Evolutionary conservation across 257 asterid genomes (phyloP).

Genomic region (Nicotiana otophora): DNA sequence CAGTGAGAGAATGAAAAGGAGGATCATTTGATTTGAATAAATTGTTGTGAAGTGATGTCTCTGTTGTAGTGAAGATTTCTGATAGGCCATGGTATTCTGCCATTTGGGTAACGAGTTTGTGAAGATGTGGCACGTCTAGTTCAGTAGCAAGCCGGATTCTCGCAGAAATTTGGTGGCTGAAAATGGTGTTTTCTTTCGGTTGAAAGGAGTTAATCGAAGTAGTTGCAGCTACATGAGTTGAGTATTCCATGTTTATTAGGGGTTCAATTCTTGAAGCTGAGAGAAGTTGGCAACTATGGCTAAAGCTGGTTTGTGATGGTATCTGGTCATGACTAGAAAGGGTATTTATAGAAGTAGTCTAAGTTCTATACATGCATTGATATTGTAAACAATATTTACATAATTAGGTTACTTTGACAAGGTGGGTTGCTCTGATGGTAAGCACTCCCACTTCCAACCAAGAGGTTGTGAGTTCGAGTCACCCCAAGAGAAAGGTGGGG

Average conservation of each 20-base stretch:
- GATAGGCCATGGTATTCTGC: slow-evolving; percentile 7
- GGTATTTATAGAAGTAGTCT: not conserved
- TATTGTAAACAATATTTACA: not conserved
- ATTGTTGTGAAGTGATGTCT: not conserved
- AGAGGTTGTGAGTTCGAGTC: no score
- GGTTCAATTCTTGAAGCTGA: not conserved
- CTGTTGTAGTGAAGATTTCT: not conserved
- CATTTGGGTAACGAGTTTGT: slow-evolving; percentile 1
- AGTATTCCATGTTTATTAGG: not conserved
- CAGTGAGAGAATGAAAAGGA: not conserved
- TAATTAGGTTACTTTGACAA: no score
- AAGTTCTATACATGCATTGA: not conserved
- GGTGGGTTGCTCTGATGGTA: no score
- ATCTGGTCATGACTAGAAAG: not conserved
- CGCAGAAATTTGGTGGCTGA: not conserved
- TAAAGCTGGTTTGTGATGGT: not conserved
- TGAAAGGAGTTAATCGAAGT: not conserved
- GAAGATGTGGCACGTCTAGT: not conserved
- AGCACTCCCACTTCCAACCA: no score
- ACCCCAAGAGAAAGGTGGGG: no score
- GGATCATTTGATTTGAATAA: slow-evolving; percentile 2
- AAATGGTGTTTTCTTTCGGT: not conserved
- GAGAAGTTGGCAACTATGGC: not conserved
- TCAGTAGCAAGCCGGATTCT: slow-evolving; percentile 1
- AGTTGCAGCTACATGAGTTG: not conserved